Evolutionary conservation across 2,329 filamentous ascomycete genomes (phyloP), one percentile per base, ranked within the genome.

Genomic region (Colletotrichum melonis): DNA sequence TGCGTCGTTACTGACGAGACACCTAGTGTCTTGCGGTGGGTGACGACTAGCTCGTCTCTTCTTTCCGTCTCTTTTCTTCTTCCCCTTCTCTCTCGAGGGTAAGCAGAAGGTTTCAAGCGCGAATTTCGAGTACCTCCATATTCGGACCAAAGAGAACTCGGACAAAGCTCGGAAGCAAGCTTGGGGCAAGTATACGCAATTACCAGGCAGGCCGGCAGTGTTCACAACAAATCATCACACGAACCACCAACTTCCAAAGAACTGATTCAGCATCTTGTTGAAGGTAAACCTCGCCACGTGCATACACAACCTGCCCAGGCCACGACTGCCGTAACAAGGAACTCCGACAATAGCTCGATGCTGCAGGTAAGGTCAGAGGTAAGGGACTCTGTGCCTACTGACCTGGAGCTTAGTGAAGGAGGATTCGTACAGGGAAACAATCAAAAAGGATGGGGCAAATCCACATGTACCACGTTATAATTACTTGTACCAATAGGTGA

Each of bases 1-100:
- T 92, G 75, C 90, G 91, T 76, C 89, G 91, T 76, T 92, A 92
- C 84, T 92, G 86, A 85, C 80, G 80, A 81, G 80, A 82, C 81
- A 78, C 74, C 70, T 59, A 57, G 74, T 75, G 79, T 83, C 81
- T 82, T 82, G 81, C 80, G 84, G 86, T 88, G 85, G 86, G 87
- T 74, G 68, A 49, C 62, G 55, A 49, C 52, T 63, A 58, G 65
- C 67, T 60, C 72, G 52, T 69, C 60, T 63, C 56, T 57, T 72
- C 30, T 55, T 64, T 60, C 56, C 30, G 68, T 75, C 72, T 81
- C 75, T 74, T 79, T 76, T 80, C 75, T 80, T 80, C 77, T 79
- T 78, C 80, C 79, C 79, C 78, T 82, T 78, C 60, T 77, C 77
- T 77, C 80, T 74, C 78, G 81, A 78, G 81, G 80, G 81, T 82